Evolutionary conservation across 352 stramenopile species (phyloP).

Genomic region (Pythium myriotylum): DNA sequence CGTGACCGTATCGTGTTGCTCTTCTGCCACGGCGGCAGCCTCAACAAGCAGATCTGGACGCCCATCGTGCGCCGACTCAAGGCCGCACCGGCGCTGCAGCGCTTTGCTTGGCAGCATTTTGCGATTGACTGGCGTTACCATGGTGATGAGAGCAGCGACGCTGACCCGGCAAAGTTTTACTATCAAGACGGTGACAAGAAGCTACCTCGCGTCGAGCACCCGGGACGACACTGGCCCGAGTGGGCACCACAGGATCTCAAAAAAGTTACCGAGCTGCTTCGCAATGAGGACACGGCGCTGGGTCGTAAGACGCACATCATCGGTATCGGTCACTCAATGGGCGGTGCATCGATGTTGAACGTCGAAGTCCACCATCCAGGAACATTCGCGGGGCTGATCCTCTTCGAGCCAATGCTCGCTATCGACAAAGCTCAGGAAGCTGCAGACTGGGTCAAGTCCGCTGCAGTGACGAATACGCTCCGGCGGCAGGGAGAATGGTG

Average conservation of each 20-base stretch:
- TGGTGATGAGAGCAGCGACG: slow-evolving; percentile 26
- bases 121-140: slow-evolving; percentile 43
- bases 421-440: neutral
- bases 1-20: slow-evolving; percentile 24
- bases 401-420: slow-evolving; percentile 2
- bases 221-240: slow-evolving; percentile 3
- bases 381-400: slow-evolving; percentile 1
- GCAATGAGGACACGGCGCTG: neutral
- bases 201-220: slow-evolving; percentile 30
- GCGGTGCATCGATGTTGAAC: neutral
- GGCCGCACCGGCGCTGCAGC: slow-evolving; percentile 25
- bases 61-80: slow-evolving; percentile 39
- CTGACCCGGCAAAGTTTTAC: slow-evolving; percentile 21
- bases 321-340: slow-evolving; percentile 18
- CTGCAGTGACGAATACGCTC: slow-evolving; percentile 18
- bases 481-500: slow-evolving; percentile 10
- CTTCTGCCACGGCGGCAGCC: slow-evolving; percentile 49
- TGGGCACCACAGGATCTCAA: neutral
- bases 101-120: slow-evolving; percentile 20
- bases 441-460: no score
- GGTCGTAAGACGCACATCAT: neutral
- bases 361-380: slow-evolving; percentile 4
- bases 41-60: slow-evolving; percentile 43
- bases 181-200: neutral
- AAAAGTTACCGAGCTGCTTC: neutral